Percentiles rank a stretch among this genome's conserved stretches.
phyloP scores from a whole-genome alignment of 2,329 filamentous ascomycete genomes.

The Ascochyta pisi region DNA sequence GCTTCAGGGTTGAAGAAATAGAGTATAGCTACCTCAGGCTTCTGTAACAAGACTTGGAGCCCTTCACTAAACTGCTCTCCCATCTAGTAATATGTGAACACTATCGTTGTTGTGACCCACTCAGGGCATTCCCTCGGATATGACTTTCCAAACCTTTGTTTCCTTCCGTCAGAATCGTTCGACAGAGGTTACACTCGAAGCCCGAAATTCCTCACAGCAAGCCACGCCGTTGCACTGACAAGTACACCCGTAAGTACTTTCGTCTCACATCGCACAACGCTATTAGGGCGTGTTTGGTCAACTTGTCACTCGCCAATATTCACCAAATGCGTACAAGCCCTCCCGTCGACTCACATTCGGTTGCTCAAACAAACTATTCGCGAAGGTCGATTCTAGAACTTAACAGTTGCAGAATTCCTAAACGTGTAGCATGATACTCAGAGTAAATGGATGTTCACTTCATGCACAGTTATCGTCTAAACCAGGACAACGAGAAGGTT shows the following conservation, averaged over 20 bases:
- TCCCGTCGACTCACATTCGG: slow-evolving; percentile 1
- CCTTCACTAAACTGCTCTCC: not conserved
- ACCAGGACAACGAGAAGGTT: not conserved
- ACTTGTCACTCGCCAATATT: slow-evolving; percentile 17
- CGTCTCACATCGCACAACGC: not conserved
- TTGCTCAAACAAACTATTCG: not conserved
- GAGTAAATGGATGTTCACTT: not conserved
- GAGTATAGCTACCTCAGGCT: not conserved
- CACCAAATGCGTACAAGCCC: slow-evolving; percentile 21
- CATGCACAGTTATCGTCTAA: not conserved
- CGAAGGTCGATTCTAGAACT: not conserved
- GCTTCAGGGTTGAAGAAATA: no score
- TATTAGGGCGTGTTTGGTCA: not conserved
- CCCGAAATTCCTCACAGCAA: not conserved
- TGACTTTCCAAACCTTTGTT: no score
- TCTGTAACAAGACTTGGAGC: not conserved
- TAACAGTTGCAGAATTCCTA: not conserved
- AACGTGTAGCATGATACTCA: not conserved
- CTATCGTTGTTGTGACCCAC: no score
- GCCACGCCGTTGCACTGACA: slow-evolving; percentile 2
- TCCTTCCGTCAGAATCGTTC: not conserved
- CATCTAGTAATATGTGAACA: no score
- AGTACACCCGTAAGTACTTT: not conserved
- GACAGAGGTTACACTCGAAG: not conserved
- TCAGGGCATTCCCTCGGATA: no score